These are phyloP conservation scores for Tuber aestivum DNA, from an alignment of 495 filamentous ascomycete genomes.

Conservation along the genomic window DNA sequence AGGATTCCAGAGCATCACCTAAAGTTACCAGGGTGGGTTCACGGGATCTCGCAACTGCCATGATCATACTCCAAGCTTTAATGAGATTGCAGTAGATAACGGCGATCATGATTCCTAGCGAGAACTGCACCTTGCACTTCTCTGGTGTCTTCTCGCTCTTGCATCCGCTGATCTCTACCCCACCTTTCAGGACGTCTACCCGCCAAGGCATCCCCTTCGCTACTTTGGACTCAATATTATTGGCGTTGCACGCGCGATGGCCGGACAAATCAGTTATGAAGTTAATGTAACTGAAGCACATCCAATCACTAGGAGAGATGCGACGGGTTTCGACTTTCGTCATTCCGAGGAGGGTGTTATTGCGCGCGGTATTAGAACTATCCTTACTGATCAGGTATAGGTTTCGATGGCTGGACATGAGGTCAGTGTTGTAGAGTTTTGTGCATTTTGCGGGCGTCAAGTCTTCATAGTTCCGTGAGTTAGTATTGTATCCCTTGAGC, in stretches of 20 bases:
- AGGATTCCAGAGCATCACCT: conserved; percentile 11
- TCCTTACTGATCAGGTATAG: too few species aligned
- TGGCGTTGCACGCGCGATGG: not conserved
- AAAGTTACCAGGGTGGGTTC: conserved; percentile 8
- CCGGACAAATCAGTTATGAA: too few species aligned
- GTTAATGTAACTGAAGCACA: too few species aligned
- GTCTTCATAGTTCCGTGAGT: not conserved
- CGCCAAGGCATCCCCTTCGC: too few species aligned
- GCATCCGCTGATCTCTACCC: not conserved
- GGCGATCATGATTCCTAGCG: too few species aligned
- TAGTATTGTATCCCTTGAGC: not conserved
- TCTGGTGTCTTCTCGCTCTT: conserved; percentile 2
- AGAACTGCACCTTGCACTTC: conserved; percentile 38
- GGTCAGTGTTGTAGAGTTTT: too few species aligned
- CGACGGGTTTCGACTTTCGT: not conserved
- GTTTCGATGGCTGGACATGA: not conserved
- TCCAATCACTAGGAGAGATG: not conserved
- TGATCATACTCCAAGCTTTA: too few species aligned
- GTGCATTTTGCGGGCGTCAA: not conserved
- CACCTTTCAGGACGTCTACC: too few species aligned
- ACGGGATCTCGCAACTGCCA: too few species aligned
- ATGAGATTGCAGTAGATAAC: too few species aligned
- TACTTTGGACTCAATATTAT: not conserved
- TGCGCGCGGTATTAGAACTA: not conserved
- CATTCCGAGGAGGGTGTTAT: not conserved